Base-by-base conservation (phyloP, 2,329 filamentous ascomycete species). In the Ophiosphaerella narmari region DNA sequence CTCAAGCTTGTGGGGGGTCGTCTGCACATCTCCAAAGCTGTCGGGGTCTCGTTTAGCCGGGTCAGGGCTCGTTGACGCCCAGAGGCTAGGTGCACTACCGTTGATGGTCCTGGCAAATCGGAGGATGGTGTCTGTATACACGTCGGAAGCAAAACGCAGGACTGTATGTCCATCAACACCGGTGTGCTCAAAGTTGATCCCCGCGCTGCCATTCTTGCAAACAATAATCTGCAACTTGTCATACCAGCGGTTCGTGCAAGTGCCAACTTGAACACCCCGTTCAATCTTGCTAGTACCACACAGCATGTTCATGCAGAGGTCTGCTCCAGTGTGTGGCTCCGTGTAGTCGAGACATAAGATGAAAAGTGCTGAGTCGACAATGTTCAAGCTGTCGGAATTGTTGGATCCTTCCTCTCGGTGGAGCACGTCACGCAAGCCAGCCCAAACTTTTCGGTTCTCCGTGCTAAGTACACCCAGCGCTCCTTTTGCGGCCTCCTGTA, bases 191-290 rank as follows among this genome's bases (percentile, higher is more conserved):
- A 99, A 97, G 76, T 99, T 99, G 84, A 99, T 97, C 5, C 94
- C 94, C 0, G 94, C 94, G 68, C 91, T 96, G 49, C 94, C 94
- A 74, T 97, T 99, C 77, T 96, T 96, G 81, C 94, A 97, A 43
- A 99, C 94, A 46, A 99, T 97, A 55, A 99, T 97, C 71, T 99
- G 94, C 40, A 99, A 81, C 78, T 99, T 99, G 77, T 99, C 94
- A 68, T 99, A 99, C 94, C 94, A 99, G 54, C 94, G 83, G 74
- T 99, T 99, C 12, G 93, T 97, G 76, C 94, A 99, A 2, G 94
- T 97, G 26, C 94, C 94, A 38, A 97, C 91, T 75, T 99, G 94
- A 2, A 99, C 90, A 4, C 94, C 94, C 68, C 88, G 89, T 66
- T 96, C 89, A 11, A 97, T 87, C 67, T 94, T 87, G 62, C 88